phyloP scores from a whole-genome alignment of 73 alveolate genomes.

The Effrenium voratum region DNA sequence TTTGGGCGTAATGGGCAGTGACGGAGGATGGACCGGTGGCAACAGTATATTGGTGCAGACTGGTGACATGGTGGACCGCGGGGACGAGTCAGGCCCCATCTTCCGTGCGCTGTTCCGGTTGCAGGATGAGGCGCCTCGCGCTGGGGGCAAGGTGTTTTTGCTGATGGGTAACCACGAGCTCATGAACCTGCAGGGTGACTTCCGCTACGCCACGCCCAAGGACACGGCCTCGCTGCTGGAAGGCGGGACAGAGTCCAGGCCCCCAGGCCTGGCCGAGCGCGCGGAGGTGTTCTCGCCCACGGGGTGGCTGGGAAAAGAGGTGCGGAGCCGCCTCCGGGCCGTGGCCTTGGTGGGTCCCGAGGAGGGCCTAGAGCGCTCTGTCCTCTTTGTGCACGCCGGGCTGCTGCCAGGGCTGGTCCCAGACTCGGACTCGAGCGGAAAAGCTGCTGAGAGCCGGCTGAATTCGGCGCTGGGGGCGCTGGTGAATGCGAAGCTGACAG shows the following conservation, averaged over 20 bases:
- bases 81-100: constrained; percentile 55
- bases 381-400: constrained; percentile 70
- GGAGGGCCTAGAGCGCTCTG: constrained; percentile 11
- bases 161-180: constrained; percentile 73
- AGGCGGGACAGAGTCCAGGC: not conserved
- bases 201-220: constrained; percentile 46
- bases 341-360: constrained; percentile 47
- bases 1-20: constrained; percentile 28
- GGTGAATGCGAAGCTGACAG: not conserved
- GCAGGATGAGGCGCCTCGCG: constrained; percentile 7
- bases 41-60: constrained; percentile 43
- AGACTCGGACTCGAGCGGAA: too few relatives aligned
- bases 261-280: constrained; percentile 1
- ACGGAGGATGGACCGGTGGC: constrained; percentile 57
- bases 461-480: not conserved
- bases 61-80: constrained; percentile 67
- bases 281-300: not conserved
- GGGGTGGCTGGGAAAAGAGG: constrained; percentile 53
- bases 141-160: not conserved
- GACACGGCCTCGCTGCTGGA: constrained; percentile 40
- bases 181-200: constrained; percentile 57
- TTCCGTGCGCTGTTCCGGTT: constrained; percentile 33
- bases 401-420: constrained; percentile 13
- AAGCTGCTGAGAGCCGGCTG: not conserved
- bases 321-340: constrained; percentile 43